Evolutionary conservation across 768 basidiomycete species (phyloP), one percentile per base, ranked within the genome.

Genomic region (Ephemerocybe angulata): DNA sequence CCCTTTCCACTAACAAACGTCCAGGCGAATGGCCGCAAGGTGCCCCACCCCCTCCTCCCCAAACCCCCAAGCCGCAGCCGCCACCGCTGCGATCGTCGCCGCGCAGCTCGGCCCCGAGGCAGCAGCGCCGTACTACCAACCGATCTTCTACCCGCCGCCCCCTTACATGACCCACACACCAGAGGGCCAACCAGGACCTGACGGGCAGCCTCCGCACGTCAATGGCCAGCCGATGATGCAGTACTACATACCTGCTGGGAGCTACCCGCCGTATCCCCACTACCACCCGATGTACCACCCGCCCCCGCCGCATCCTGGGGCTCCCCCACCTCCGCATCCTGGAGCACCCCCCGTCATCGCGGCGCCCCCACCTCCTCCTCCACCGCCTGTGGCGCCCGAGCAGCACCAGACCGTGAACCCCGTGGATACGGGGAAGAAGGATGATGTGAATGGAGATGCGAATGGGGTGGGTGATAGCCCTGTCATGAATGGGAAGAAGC

Each of bases 111-210:
- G 63, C 10, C 67, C 72, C 3, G 76, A 77, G 54, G 72, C n/a
- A n/a, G n/a, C n/a, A n/a, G n/a, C n/a, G n/a, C n/a, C 71, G 0
- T 78, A 74, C 58, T 76, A 75, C 58, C 74, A 68, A 5, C 60
- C 75, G 30, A 76, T 72, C 57, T 73, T 74, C 49, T 72, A 73
- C 17, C 73, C 72, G 13, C n/a, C n/a, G n/a, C 66, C 70, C 0
- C 68, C 67, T 2, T 75, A 70, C 57, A 58, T 73, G 22, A 64
- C 68, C 2, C 69, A 67, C 29, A 64, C 65, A 31, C 70, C 64
- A n/a, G 67, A 69, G 22, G 62, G 62, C 41, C 67, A 68, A 50
- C 58, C 66, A 22, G 61, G 60, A 3, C 71, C 69, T 33, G 73
- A 76, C 21, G 59, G 59, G 6, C 27, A 55, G 2, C 55, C 55